These are phyloP conservation scores for Geosiphon pyriformis DNA, from an alignment of 192 early-diverging fungal genomes.

Conservation along the genomic window DNA sequence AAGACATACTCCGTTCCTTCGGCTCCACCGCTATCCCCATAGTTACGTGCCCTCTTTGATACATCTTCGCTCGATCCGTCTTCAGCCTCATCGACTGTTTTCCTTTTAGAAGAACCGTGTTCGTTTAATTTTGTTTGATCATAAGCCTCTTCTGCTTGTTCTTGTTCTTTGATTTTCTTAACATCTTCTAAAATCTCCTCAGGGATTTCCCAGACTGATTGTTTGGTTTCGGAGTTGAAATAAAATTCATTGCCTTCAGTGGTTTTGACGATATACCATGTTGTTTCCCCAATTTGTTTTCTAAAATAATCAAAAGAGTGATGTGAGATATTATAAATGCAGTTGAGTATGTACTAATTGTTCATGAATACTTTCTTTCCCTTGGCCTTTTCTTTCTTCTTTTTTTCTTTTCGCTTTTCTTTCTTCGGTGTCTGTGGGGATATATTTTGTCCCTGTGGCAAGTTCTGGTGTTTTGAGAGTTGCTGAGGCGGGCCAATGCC, in stretches of 20 bases:
- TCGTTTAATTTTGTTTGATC: constrained; percentile 11
- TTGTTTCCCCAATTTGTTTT: constrained; percentile 54
- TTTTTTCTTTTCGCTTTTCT: constrained; percentile 33
- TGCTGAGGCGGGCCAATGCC: constrained; percentile 15
- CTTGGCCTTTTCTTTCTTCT: constrained; percentile 38
- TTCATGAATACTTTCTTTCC: constrained; percentile 29
- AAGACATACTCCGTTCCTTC: constrained; percentile 33
- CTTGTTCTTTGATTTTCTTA: constrained; percentile 34
- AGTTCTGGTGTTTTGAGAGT: background rate
- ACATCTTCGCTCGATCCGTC: constrained; percentile 25
- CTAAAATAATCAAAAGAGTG: constrained; percentile 21
- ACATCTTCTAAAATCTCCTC: constrained; percentile 35
- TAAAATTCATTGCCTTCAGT: constrained; percentile 69
- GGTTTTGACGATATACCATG: constrained; percentile 72
- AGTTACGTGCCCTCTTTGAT: constrained; percentile 18
- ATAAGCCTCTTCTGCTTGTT: constrained; percentile 15
- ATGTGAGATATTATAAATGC: background rate
- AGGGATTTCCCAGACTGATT: constrained; percentile 58
- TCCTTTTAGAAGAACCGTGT: constrained; percentile 19
- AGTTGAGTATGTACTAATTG: background rate
- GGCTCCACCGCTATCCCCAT: constrained; percentile 1
- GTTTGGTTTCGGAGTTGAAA: constrained; percentile 63
- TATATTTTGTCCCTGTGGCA: constrained; percentile 1
- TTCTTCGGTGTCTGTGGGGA: constrained; percentile 22
- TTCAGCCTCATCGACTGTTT: constrained; percentile 13